Conservation (phyloP, 2,329 filamentous ascomycete genomes). For the Myrmaecium sp. region DNA sequence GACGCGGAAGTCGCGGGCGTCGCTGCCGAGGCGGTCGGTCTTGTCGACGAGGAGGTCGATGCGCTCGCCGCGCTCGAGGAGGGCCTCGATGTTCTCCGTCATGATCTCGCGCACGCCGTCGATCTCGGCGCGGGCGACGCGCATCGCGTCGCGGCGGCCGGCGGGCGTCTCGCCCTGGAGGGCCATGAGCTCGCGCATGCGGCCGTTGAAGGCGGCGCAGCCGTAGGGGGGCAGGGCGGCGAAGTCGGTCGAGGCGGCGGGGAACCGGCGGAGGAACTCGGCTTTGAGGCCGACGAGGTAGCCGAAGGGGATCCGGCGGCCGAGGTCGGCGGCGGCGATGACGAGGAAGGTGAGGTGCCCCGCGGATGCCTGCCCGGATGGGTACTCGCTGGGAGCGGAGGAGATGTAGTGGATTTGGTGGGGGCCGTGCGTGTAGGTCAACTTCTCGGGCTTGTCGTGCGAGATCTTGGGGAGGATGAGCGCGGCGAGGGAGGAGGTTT, state of each 20-base stretch:
- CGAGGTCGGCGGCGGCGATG: constrained; percentile 63
- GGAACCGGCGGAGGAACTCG: constrained; percentile 61
- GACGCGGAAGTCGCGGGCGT: constrained; percentile 77
- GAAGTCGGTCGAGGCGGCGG: constrained; percentile 53
- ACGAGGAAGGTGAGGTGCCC: constrained; percentile 86
- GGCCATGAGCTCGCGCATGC: constrained; percentile 61
- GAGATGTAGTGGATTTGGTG: constrained; percentile 94
- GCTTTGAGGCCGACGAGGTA: constrained; percentile 84
- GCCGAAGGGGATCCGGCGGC: constrained; percentile 79
- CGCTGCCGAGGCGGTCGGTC: constrained; percentile 80
- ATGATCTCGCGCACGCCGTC: constrained; percentile 85
- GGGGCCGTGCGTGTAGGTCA: constrained; percentile 83
- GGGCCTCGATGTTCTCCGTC: constrained; percentile 85
- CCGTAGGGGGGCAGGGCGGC: constrained; percentile 72
- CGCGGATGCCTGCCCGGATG: constrained; percentile 36
- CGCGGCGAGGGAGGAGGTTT: constrained; percentile 74
- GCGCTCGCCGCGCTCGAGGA: constrained; percentile 73
- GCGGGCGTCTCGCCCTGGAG: constrained; percentile 62
- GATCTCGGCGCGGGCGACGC: constrained; percentile 74
- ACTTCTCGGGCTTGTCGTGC: constrained; percentile 64
- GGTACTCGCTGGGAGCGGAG: constrained; percentile 55
- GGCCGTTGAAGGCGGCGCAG: constrained; percentile 68
- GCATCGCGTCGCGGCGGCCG: constrained; percentile 58
- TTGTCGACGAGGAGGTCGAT: constrained; percentile 93
- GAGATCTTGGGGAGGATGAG: constrained; percentile 90